Evolutionary conservation across 768 basidiomycete species (phyloP), one percentile per base, ranked within the genome.

Genomic region (Russula sp.): DNA sequence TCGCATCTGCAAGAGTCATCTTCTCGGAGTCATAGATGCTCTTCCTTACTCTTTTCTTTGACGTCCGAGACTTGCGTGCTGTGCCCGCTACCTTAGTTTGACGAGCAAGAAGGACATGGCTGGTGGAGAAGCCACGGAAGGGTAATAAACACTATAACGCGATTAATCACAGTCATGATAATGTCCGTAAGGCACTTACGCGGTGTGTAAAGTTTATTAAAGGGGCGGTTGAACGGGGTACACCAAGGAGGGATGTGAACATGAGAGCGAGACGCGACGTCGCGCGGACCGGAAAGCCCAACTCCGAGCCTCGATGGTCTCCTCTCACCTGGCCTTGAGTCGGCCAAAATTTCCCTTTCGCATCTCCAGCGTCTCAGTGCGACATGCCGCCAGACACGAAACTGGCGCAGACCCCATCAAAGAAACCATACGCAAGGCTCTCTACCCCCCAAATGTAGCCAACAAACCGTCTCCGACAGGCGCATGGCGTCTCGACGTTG

Each of bases 401-500:
- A 73, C 76, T 2, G 66, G 74, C 6, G 74, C 73, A 36, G 89
- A 90, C 71, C 84, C 86, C 40, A 83, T 83, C 70, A 81, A 83
- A 70, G 87, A 92, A 59, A 81, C 83, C 66, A 86, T 95, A 60
- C 89, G 90, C 65, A 85, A 86, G 70, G 80, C 83, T 53, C 84
- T 96, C 64, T 96, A 94, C 75, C 93, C 93, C 1, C 78, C 82
- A 49, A 90, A 89, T 72, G 73, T 89, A 59, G 85, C 85, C 65
- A 88, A 84, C 71, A 81, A 81, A 59, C 75, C 89, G 28, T 81
- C 88, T 22, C 93, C 93, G 3, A 88, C 85, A 3, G 93, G 93
- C 13, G 83, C 87, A 61, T 92, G 93, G 88, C 84, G 92, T 62
- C 86, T 87, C 48, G 87, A 93, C 73, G 88, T 92, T 32, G 84